These are phyloP conservation scores for Aspergillus steynii DNA, from an alignment of 495 filamentous ascomycete genomes.

Conservation along the genomic window DNA sequence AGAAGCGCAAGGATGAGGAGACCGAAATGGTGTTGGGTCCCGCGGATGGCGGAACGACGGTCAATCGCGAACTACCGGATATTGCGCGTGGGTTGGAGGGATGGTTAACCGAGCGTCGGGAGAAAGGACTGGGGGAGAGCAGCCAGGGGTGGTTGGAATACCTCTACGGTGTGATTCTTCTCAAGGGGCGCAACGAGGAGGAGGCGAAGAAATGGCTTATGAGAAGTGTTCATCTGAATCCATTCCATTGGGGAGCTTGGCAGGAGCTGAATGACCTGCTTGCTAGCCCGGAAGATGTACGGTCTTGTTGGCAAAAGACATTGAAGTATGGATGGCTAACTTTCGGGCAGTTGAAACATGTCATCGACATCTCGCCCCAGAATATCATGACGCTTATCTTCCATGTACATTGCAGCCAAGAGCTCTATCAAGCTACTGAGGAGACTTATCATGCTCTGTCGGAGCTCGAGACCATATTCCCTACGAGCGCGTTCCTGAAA, in stretches of 20 bases:
- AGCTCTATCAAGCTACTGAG: slow-evolving; percentile 83
- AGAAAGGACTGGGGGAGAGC: slow-evolving; percentile 58
- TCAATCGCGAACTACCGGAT: slow-evolving; percentile 78
- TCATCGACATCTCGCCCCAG: slow-evolving; percentile 67
- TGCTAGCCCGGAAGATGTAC: slow-evolving; percentile 78
- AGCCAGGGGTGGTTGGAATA: slow-evolving; percentile 96
- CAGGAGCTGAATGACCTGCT: slow-evolving; percentile 78
- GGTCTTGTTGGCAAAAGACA: slow-evolving; percentile 27
- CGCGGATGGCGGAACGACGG: slow-evolving; percentile 76
- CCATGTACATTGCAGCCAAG: slow-evolving; percentile 83
- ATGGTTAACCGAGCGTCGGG: slow-evolving; percentile 67
- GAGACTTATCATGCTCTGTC: slow-evolving; percentile 66
- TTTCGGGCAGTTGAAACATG: slow-evolving; percentile 51
- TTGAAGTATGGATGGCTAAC: slow-evolving; percentile 14
- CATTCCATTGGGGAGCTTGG: slow-evolving; percentile 98
- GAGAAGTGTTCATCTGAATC: slow-evolving; percentile 78
- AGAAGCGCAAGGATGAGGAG: slow-evolving; percentile 95
- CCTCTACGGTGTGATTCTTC: slow-evolving; percentile 86
- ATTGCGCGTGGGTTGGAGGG: slow-evolving; percentile 73
- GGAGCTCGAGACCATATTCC: slow-evolving; percentile 80
- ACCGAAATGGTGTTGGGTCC: slow-evolving; percentile 97
- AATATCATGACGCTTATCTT: slow-evolving; percentile 95
- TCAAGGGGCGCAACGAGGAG: slow-evolving; percentile 85
- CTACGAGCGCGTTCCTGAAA: slow-evolving; percentile 80
- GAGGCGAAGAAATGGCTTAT: slow-evolving; percentile 80